Conservation (phyloP, 768 basidiomycete genomes). For the Mycena kentingensis region DNA sequence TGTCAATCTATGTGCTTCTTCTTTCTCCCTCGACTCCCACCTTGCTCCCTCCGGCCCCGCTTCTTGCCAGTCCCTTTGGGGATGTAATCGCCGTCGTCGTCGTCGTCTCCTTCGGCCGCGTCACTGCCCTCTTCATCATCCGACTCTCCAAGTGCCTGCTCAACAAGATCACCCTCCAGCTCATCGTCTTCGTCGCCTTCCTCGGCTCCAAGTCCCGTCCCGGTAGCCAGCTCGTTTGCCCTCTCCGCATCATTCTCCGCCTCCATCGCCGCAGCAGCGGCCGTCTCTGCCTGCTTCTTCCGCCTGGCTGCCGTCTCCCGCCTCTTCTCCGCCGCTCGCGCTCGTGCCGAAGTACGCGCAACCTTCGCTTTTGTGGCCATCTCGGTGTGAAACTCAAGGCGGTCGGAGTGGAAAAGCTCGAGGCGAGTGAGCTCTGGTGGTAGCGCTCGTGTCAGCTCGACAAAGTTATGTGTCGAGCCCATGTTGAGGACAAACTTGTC, state of each 20-base stretch:
- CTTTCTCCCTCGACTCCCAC: too few species aligned
- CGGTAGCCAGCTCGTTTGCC: background rate
- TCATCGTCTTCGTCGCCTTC: background rate
- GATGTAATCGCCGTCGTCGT: too few species aligned
- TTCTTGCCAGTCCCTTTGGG: too few species aligned
- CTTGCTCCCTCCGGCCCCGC: too few species aligned
- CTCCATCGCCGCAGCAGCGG: background rate
- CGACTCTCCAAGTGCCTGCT: too few species aligned
- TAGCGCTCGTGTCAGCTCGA: background rate
- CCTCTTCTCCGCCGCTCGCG: background rate
- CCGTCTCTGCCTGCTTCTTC: background rate
- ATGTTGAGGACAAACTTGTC: conserved; percentile 22
- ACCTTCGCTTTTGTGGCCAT: background rate
- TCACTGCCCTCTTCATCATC: too few species aligned
- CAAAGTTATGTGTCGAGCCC: conserved; percentile 17
- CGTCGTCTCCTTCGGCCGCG: too few species aligned
- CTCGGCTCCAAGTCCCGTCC: too few species aligned
- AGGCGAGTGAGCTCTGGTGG: background rate
- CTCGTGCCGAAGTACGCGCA: background rate
- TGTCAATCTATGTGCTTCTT: too few species aligned
- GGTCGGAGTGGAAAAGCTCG: background rate
- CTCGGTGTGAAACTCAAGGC: background rate
- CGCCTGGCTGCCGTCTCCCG: background rate
- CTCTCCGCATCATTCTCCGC: background rate
- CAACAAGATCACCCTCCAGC: background rate